Evolutionary conservation across 768 basidiomycete species (phyloP), one percentile per base, ranked within the genome.

Genomic region (Sporobolomyces phaffii): DNA sequence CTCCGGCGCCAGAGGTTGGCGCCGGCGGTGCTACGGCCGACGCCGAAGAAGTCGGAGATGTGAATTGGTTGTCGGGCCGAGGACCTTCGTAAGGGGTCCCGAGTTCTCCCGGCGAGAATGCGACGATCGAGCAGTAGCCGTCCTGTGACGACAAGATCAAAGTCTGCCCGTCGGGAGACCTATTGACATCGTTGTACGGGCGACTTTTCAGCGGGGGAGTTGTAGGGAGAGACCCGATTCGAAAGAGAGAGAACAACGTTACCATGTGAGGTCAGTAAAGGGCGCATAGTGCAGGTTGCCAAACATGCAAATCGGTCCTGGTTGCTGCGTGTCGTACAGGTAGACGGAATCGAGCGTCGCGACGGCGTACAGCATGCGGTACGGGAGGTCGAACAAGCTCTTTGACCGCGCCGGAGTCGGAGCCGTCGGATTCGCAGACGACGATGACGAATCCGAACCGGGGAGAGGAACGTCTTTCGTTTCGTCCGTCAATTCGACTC

Each of bases 261-360:
- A 97, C 96, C 96, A 99, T 45, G 87, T 85, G 78, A 96, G 82
- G 79, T 99, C 96, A 10, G 96, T 98, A 76, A 98, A 98, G 74
- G 94, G 91, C 68, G 94, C 91, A 77, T 96, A 98, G 78, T 99
- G 96, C 68, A 98, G 79, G 74, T 93, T 94, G 33, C 88, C 90
- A 70, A 99, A 83, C 73, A 98, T 80, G 74, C 91, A 91, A 57
- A 97, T 83, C 0, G 96, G 96, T 4, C 87, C 85, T 2, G 90
- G 84, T 80, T 98, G 94, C 79, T 98, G 96, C 6, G 93, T 98
- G 76, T 99, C 96, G 76, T 99, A 92, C 58, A 99, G 87, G 31
- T 89, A 83, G 49, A 99, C 85, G 0, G 90, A 87, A 78, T 99
- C 96, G 86, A 92, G 96, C 26, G 94, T 96, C 53, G 91, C 88